Evolutionary conservation across 2,329 filamentous ascomycete genomes (phyloP), one percentile per base, ranked within the genome.

Genomic region (Hirsutella thompsonii): DNA sequence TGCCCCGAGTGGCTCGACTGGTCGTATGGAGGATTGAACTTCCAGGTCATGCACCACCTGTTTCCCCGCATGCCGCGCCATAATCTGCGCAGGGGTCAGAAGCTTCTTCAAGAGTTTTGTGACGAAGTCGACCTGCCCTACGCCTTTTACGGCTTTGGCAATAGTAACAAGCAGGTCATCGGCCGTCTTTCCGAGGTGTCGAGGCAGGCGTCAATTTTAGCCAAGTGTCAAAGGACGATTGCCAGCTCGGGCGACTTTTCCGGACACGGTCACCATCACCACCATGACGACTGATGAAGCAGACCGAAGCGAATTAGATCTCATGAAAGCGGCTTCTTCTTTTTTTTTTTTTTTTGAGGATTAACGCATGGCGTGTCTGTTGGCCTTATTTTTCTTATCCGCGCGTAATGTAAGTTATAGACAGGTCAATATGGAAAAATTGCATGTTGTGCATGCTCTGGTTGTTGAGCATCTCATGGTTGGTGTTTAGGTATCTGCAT

Each of bases 1-100:
- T 94, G 87, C 55, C 85, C 87, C 1, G 69, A 73, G 11, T 94
- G 88, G 87, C 69, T 94, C 11, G 87, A 94, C 56, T 94, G 88
- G 56, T 75, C 94, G 59, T 87, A 94, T 51, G 87, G 87, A 19
- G 88, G 87, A 4, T 66, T 94, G 46, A 88, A 94, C 58, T 94
- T 94, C 60, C 87, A 94, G 60, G 86, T 81, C 8, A 81, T 94
- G 39, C 87, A 94, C 55, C 87, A 94, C 56, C 65, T 94, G 19
- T 94, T 81, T 55, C 87, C 87, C 2, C 75, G 87, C 10, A 78
- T 94, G 46, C 88, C 88, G 9, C 72, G 87, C 34, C 87, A 94
- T 59, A 94, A 94, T 57, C 71, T 94, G 39, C 79, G 87, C 37
- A 67, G 66, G 43, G 74, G 81, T 4, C 87, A 92, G 62, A 77